Evolutionary conservation across 2,329 filamentous ascomycete species (phyloP).

Genomic region (Aspergillus eucalypticola): DNA sequence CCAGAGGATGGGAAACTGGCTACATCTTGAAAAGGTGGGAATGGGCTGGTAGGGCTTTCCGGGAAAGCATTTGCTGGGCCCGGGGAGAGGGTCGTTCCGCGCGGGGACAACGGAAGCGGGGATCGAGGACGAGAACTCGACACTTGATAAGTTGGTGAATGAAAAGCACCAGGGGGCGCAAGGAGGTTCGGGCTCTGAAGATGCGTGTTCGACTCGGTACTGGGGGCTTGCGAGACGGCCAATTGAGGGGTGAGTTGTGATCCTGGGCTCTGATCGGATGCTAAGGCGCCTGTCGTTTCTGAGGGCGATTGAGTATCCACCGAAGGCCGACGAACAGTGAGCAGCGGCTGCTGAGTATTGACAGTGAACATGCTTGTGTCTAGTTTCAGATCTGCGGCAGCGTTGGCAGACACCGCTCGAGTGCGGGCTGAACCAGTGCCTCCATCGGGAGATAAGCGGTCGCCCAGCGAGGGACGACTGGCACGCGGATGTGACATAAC

Average conservation of each 20-base stretch:
- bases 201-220: constrained; percentile 29
- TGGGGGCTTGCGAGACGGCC: constrained; percentile 35
- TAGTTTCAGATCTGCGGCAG: constrained; percentile 50
- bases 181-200: constrained; percentile 44
- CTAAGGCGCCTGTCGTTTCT: constrained; percentile 20
- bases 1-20: constrained; percentile 48
- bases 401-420: constrained; percentile 63
- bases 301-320: constrained; percentile 21
- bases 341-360: constrained; percentile 25
- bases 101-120: constrained; percentile 33
- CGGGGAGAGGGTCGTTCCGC: constrained; percentile 21
- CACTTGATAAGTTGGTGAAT: constrained; percentile 40
- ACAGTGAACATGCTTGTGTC: constrained; percentile 40
- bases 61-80: constrained; percentile 13
- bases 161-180: constrained; percentile 43
- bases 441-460: constrained; percentile 28
- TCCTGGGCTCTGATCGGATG: constrained; percentile 26
- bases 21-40: constrained; percentile 68
- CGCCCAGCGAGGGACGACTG: constrained; percentile 24
- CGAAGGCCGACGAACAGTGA: constrained; percentile 45
- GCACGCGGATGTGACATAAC: constrained; percentile 49
- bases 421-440: constrained; percentile 33
- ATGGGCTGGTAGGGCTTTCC: constrained; percentile 58
- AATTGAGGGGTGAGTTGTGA: constrained; percentile 38
- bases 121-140: constrained; percentile 24